These are phyloP conservation scores for Acer yangbiense DNA, from an alignment of 345 rosid genomes.

Conservation along the genomic window DNA sequence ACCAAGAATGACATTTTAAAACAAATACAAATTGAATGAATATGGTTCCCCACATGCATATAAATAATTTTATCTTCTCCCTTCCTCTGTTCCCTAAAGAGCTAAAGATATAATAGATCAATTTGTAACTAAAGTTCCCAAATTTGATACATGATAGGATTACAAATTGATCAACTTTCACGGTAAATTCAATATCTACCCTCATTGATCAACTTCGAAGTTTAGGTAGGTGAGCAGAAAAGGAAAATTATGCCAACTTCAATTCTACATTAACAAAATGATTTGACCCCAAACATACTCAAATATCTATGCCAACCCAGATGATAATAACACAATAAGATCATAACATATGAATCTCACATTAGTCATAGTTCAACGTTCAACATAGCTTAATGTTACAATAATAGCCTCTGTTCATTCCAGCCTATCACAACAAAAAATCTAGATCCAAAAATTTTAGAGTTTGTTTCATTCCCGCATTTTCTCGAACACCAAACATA, in stretches of 20 bases:
- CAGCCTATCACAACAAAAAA: background rate
- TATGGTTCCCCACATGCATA: background rate
- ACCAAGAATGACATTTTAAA: background rate
- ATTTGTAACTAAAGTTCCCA: too few species aligned
- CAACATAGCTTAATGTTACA: background rate
- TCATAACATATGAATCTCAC: constrained; percentile 1
- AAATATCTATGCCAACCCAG: background rate
- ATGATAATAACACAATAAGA: background rate
- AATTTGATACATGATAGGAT: too few species aligned
- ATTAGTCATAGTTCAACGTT: background rate
- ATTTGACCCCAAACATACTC: background rate
- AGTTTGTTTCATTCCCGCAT: constrained; percentile 6
- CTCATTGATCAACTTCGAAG: background rate
- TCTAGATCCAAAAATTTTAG: constrained; percentile 22
- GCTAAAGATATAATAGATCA: too few species aligned
- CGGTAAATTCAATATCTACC: background rate
- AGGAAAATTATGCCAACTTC: background rate
- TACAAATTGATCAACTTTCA: too few species aligned
- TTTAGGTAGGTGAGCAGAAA: background rate
- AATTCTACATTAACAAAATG: background rate
- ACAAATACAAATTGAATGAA: background rate
- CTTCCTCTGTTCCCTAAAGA: background rate
- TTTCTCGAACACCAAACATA: background rate
- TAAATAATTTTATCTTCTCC: background rate
- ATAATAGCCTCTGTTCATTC: background rate